Evolutionary conservation across 2,329 filamentous ascomycete genomes (phyloP), one percentile per base, ranked within the genome.

Genomic region (Diaporthe batatas): DNA sequence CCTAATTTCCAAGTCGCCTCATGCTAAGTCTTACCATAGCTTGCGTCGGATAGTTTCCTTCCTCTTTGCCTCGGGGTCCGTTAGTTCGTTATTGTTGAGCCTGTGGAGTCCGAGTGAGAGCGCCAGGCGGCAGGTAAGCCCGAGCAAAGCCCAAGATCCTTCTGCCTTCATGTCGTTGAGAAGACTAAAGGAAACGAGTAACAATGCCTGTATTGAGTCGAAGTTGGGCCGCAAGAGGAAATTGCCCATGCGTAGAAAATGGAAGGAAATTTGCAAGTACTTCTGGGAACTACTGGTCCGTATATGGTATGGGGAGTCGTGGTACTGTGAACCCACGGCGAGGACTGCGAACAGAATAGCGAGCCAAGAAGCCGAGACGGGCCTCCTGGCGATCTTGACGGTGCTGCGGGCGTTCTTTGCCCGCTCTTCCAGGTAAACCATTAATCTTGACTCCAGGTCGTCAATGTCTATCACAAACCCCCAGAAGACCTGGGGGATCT

Each of bases 111-210:
- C 90, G 1, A 92, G 82, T 0, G 90, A 91, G 77, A 92, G 90
- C 0, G 90, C 90, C n/a, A 92, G 84, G 34, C 90, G 86, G 74
- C 90, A 91, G 0, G 90, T 91, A 57, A 92, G 85, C 0, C 90
- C 90, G 67, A 91, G 86, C 69, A 92, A 79, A 0, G 90, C 90
- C 90, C 90, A 92, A 0, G 90, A 91, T 0, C 89, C 90, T 77
- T 92, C 90, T 1, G 90, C 90, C 77, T 92, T 92, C 90, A 92
- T 92, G 73, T 92, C 90, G 76, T 92, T 92, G 34, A 91, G 82
- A 2, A 92, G 82, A 2, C 91, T 90, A 75, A 92, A 91, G 39
- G 89, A 87, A 5, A 89, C 89, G 55, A 92, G 85, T 1, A 92
- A 82, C 53, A 92, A 81, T 0, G 90, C 90, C 78, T 92, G 90